Evolutionary conservation across 2,329 filamentous ascomycete genomes (phyloP), one percentile per base, ranked within the genome.

Genomic region (Amesomyces nigricolor): DNA sequence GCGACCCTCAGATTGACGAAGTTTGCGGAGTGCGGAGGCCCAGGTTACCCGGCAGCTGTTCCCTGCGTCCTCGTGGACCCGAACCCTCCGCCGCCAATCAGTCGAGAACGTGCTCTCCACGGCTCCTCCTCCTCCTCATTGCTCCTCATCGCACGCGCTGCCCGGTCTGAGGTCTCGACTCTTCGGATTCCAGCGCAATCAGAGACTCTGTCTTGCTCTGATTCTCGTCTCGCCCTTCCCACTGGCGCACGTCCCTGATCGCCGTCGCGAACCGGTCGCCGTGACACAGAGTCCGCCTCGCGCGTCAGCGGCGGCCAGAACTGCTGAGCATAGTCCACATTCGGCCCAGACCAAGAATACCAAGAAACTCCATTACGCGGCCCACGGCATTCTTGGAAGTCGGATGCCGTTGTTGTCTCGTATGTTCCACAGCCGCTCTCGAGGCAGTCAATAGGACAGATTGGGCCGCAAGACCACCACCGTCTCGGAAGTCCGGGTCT

Each of bases 31-130:
- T 56, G 48, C 48, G 43, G 53, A 56, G 37, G 17, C 19, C 29
- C 32, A 32, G 51, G 51, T 35, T 35, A 37, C 57, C 56, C 56
- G 49, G 46, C 45, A 35, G 48, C 48, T 37, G 13, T 11, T 56
- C 52, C 56, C 55, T 62, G 57, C 58, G 55, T 45, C 40, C 16
- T 51, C 52, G 49, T 49, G 53, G 56, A 53, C 47, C 57, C 55
- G 46, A 46, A 44, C 49, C 40, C 35, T 11, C 44, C 47, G 60
- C 47, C 55, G 44, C 62, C 62, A 64, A 64, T 64, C 62, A 64
- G 55, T 47, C 58, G n/a, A 47, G 26, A 64, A 63, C 62, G 62
- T 64, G 62, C 58, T 57, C 61, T 50, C 58, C 43, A 52, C 54
- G 46, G 53, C 37, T 50, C 10, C 17, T 49, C 14, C 10, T 32